Evolutionary conservation across 768 basidiomycete species (phyloP), one percentile per base, ranked within the genome.

Genomic region (Russula compacta): DNA sequence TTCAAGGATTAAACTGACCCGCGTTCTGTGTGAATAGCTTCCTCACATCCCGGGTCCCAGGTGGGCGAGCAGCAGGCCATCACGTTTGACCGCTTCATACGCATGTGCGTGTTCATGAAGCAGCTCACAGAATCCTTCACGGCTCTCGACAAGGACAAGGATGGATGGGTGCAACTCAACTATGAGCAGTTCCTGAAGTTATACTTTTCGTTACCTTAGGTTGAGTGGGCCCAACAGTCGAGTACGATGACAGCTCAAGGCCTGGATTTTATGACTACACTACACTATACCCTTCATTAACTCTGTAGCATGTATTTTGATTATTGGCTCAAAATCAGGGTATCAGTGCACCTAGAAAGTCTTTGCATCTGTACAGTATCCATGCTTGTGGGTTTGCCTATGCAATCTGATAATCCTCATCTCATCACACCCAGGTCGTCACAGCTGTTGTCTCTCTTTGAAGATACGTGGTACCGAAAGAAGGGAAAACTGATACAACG

Each of bases 21-120:
- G 6, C 14, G 1, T 40, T 47, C 21, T 47, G 6, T 21, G 19
- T 21, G 21, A 46, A 3, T 77, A 33, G 70, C 76, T 39, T 64
- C 76, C 21, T 71, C 70, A 6, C 49, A 64, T 6, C 52, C 62
- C 6, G 54, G 52, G 19, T 58, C 68, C 36, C 71, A 72, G 2
- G 74, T 66, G 4, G 71, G 43, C 15, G 12, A 69, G n/a, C 75
- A 78, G 2, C 75, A 78, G 2, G 87, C 87, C 0, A 89, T 92
- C 74, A 80, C 84, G 3, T 92, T 92, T 69, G 91, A 92, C 71
- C 85, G 89, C 60, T 92, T 92, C 76, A 84, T 92, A 24, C 82
- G 90, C 56, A 88, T 87, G 24, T 92, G 90, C 65, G 89, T 93
- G 60, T 85, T 83, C 15, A 79, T 90, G 61, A 89, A 86, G 74